phyloP scores from a whole-genome alignment of 306 rosid species.

The Inga leiocalycina region DNA sequence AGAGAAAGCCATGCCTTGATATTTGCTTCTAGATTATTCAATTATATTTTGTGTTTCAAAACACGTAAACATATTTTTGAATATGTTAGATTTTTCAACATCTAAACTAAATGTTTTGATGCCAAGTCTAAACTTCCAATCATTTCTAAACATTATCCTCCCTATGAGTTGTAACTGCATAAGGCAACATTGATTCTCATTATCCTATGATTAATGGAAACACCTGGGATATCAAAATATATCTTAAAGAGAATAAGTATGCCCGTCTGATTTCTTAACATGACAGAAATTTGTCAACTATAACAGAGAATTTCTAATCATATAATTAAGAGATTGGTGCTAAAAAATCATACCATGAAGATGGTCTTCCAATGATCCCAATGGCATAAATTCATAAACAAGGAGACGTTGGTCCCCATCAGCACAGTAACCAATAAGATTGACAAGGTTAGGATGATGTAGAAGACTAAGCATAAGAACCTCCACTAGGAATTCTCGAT shows the following conservation, averaged over 20 bases:
- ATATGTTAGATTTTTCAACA: conserved; percentile 1
- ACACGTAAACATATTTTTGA: neutral
- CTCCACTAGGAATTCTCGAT: conserved; percentile 89
- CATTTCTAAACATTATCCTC: neutral
- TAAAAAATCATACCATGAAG: conserved; percentile 65
- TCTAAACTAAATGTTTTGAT: neutral
- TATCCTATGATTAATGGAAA: neutral
- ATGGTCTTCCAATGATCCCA: conserved; percentile 81
- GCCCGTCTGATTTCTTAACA: neutral
- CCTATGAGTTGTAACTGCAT: neutral
- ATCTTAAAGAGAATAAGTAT: conserved; percentile 1
- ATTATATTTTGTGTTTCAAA: neutral
- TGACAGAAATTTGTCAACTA: conserved; percentile 18
- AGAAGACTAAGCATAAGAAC: conserved; percentile 96
- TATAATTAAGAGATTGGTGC: conserved; percentile 15
- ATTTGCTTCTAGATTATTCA: neutral
- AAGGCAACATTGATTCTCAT: neutral
- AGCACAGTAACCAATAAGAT: conserved; percentile 89
- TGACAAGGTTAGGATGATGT: conserved; percentile 82
- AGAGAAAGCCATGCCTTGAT: conserved; percentile 6
- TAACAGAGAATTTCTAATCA: conserved; percentile 10
- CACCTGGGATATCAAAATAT: neutral
- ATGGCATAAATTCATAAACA: conserved; percentile 87
- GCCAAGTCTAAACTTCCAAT: conserved; percentile 4
- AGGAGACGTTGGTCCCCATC: conserved; percentile 97